A percentile compares a stretch with the other conserved stretches of the same genome.
Conservation (phyloP, 2,329 filamentous ascomycete genomes). For the Monosporascus sp. region DNA sequence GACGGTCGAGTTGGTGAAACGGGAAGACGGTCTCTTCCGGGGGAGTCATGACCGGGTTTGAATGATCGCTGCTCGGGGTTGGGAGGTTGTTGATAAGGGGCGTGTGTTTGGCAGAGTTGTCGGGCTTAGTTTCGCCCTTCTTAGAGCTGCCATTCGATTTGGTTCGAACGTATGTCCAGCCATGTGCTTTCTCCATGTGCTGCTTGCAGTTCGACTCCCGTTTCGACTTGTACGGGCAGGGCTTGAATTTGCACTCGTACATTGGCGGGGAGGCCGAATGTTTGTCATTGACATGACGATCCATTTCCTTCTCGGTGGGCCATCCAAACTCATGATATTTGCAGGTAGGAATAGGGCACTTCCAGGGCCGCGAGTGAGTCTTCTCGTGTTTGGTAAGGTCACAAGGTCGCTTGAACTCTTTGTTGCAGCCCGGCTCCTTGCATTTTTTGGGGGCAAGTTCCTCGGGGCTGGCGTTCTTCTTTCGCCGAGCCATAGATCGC, state of each 20-base stretch:
- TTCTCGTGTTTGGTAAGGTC: conserved; percentile 98
- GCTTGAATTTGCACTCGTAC: conserved; percentile 76
- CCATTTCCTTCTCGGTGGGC: conserved; percentile 97
- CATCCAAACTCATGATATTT: conserved; percentile 88
- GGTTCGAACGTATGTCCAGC: conserved; percentile 83
- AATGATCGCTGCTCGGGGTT: conserved; percentile 55
- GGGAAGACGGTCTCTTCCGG: conserved; percentile 41
- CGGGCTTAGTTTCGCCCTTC: conserved; percentile 40
- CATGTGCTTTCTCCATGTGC: conserved; percentile 96
- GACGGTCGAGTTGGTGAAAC: conserved; percentile 7
- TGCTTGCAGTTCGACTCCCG: conserved; percentile 96
- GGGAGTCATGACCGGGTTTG: conserved; percentile 51
- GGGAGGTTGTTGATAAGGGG: conserved; percentile 57
- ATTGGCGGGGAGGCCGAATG: conserved; percentile 75
- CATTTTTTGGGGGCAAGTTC: conserved; percentile 77
- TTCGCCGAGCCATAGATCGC: conserved; percentile 91
- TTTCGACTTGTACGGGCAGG: conserved; percentile 92
- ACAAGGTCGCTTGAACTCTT: conserved; percentile 94
- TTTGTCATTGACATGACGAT: conserved; percentile 94
- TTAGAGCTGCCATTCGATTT: conserved; percentile 69
- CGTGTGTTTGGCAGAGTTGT: conserved; percentile 44
- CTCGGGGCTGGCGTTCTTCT: conserved; percentile 85
- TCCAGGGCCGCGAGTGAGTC: conserved; percentile 94
- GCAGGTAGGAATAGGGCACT: conserved; percentile 77
- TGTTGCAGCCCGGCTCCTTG: conserved; percentile 69